A percentile compares a stretch with the other conserved stretches of the same genome.
Evolutionary conservation across 495 filamentous ascomycete species (phyloP).

Genomic region (Tuber borchii): DNA sequence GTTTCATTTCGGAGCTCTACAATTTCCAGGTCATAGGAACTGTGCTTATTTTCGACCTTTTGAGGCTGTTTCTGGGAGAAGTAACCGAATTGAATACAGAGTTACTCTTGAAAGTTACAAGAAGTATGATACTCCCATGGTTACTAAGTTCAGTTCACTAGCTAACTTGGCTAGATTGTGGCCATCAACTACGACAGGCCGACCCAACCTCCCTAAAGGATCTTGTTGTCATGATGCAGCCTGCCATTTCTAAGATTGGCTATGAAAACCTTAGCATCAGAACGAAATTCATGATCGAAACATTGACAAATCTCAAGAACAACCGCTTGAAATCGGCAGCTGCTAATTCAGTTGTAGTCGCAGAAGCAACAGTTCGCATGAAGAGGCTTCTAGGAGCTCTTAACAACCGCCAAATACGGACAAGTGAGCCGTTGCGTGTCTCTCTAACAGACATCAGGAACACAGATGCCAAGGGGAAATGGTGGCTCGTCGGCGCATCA

Average conservation of each 20-base stretch:
- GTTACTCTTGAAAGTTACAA: slow-evolving; percentile 75
- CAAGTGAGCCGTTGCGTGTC: slow-evolving; percentile 74
- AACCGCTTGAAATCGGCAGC: slow-evolving; percentile 74
- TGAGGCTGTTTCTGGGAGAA: slow-evolving; percentile 65
- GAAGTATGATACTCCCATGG: slow-evolving; percentile 46
- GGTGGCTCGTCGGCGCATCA: slow-evolving; percentile 95
- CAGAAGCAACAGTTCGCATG: slow-evolving; percentile 77
- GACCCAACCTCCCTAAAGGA: slow-evolving; percentile 88
- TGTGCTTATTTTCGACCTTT: slow-evolving; percentile 80
- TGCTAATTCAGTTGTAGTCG: slow-evolving; percentile 55
- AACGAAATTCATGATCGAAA: slow-evolving; percentile 97
- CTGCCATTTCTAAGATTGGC: slow-evolving; percentile 58
- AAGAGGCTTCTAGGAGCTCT: slow-evolving; percentile 71
- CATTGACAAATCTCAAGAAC: slow-evolving; percentile 88
- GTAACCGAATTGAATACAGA: slow-evolving; percentile 89
- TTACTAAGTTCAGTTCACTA: neutral
- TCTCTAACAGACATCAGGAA: slow-evolving; percentile 72
- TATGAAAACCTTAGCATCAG: slow-evolving; percentile 65
- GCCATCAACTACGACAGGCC: slow-evolving; percentile 77
- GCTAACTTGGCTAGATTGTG: slow-evolving; percentile 50
- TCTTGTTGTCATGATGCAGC: slow-evolving; percentile 73
- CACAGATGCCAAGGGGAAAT: slow-evolving; percentile 82
- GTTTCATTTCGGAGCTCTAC: slow-evolving; percentile 79
- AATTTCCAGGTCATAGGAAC: slow-evolving; percentile 81
- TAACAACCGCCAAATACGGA: slow-evolving; percentile 60